phyloP scores from a whole-genome alignment of 805 yeast genomes.

The Isabelozyma heimii region DNA sequence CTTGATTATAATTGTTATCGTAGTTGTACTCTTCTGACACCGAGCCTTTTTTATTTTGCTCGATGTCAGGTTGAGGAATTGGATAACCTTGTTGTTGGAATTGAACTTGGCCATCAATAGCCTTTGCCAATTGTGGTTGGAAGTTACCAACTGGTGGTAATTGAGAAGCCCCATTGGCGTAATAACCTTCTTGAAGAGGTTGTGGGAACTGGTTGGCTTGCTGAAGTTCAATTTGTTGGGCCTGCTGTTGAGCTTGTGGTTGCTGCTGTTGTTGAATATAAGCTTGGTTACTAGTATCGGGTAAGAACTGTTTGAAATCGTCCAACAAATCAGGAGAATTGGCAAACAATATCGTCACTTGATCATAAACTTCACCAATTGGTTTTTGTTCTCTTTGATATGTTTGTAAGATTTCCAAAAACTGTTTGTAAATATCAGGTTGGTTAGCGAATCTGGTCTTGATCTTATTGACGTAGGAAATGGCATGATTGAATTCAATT shows the following conservation, averaged over 20 bases:
- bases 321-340: constrained; percentile 93
- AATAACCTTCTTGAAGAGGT: constrained; percentile 16
- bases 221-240: constrained; percentile 12
- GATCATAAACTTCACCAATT: constrained; percentile 91
- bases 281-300: constrained; percentile 62
- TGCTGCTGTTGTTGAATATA: constrained; percentile 19
- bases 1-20: constrained; percentile 38
- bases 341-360: constrained; percentile 82
- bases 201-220: constrained; percentile 15
- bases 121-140: constrained; percentile 57
- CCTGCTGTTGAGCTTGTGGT: constrained; percentile 17
- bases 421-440: constrained; percentile 94
- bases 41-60: constrained; percentile 19
- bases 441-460: constrained; percentile 90
- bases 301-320: constrained; percentile 93
- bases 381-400: constrained; percentile 96
- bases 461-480: constrained; percentile 92
- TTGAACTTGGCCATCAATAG: not conserved
- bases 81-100: constrained; percentile 1
- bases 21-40: constrained; percentile 25
- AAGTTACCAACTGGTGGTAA: constrained; percentile 89
- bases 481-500: constrained; percentile 96
- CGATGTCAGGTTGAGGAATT: constrained; percentile 12
- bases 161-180: constrained; percentile 42
- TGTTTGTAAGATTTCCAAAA: constrained; percentile 91